Percentiles rank a stretch among this genome's conserved stretches.
phyloP scores from a whole-genome alignment of 2,329 filamentous ascomycete species.

The Fusarium sp. region DNA sequence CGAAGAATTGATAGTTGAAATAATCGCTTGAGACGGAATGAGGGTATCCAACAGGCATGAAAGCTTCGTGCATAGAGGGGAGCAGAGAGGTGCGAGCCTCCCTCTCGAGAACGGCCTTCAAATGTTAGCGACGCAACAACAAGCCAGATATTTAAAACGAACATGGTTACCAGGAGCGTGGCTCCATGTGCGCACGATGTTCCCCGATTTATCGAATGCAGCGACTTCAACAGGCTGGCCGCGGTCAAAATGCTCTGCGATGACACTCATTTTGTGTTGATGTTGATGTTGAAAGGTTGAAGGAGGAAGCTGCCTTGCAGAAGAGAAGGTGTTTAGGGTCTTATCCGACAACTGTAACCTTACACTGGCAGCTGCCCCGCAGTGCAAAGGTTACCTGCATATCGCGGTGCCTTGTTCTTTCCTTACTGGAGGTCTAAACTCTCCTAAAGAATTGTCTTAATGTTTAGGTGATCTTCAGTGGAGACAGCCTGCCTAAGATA shows the following conservation, averaged over 20 bases:
- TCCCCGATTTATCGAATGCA: slow-evolving; percentile 55
- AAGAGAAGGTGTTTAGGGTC: neutral
- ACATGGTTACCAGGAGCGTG: slow-evolving; percentile 47
- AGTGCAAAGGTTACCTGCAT: neutral
- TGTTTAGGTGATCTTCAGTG: neutral
- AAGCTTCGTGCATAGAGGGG: slow-evolving; percentile 61
- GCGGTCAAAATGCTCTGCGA: slow-evolving; percentile 42
- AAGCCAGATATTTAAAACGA: neutral
- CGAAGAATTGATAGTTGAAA: slow-evolving; percentile 75
- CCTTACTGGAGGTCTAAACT: neutral
- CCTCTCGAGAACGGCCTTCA: slow-evolving; percentile 41
- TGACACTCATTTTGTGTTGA: slow-evolving; percentile 32
- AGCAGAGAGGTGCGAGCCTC: slow-evolving; percentile 44
- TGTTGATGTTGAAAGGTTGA: slow-evolving; percentile 1
- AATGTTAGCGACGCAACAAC: neutral
- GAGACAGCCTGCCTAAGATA: neutral
- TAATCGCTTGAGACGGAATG: slow-evolving; percentile 89
- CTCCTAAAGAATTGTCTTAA: neutral
- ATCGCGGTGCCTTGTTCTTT: no score
- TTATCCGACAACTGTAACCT: neutral
- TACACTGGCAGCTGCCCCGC: slow-evolving; percentile 15
- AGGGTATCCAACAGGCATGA: slow-evolving; percentile 89
- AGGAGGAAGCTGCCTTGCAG: neutral
- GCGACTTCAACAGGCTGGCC: slow-evolving; percentile 48
- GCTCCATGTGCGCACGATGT: slow-evolving; percentile 51